Evolutionary conservation across 805 yeast species (phyloP).

Genomic region (Ogataea trehalophila): DNA sequence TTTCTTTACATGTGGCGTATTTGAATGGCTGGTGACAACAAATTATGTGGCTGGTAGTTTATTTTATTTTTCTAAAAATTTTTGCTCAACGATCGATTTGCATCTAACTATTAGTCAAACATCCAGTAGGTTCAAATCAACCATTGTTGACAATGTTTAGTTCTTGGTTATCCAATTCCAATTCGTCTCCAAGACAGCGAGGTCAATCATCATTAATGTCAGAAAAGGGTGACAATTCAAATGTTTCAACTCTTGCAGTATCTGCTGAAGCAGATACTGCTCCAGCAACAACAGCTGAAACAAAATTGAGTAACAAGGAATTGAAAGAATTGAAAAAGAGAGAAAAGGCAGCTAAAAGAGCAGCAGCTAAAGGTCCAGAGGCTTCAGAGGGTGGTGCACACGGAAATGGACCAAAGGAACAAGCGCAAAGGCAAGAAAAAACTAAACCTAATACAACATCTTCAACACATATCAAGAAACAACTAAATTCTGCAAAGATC

Average conservation of each 20-base stretch:
- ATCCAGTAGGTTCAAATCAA: too few relatives aligned
- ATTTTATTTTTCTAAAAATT: neutral
- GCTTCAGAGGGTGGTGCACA: constrained; percentile 2
- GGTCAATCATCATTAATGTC: neutral
- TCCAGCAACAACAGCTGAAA: constrained; percentile 2
- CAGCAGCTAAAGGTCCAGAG: constrained; percentile 66
- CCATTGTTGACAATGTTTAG: too few relatives aligned
- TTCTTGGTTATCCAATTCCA: too few relatives aligned
- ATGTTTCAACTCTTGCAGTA: neutral
- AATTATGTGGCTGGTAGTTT: neutral
- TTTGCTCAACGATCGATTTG: neutral
- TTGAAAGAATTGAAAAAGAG: constrained; percentile 81
- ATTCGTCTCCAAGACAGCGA: neutral
- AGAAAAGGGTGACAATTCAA: neutral
- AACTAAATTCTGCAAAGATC: constrained; percentile 46
- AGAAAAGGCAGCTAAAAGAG: constrained; percentile 89
- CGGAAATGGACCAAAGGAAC: constrained; percentile 7
- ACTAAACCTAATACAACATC: constrained; percentile 34
- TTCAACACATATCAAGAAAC: constrained; percentile 48
- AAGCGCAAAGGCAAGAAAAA: constrained; percentile 24
- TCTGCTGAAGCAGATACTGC: neutral
- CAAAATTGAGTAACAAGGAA: constrained; percentile 62
- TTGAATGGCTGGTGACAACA: neutral
- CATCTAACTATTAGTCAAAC: too few relatives aligned
- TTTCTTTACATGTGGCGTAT: constrained; percentile 5